Evolutionary conservation across 148 eudicot genomes (phyloP), one percentile per base, ranked within the genome.

Genomic region (Tetragonia tetragonoides): DNA sequence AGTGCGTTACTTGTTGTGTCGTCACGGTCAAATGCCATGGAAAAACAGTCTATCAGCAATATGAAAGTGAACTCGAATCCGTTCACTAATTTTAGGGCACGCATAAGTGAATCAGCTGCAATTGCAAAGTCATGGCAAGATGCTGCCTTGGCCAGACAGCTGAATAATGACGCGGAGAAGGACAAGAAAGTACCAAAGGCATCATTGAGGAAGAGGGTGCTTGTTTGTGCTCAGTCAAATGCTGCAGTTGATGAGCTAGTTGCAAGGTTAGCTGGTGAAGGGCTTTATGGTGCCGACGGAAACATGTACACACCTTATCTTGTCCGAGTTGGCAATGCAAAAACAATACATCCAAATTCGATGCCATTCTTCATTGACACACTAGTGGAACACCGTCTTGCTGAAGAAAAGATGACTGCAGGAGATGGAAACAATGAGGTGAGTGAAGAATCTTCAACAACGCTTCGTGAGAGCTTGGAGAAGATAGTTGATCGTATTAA

Each of bases 91-190:
- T 76, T 71, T 68, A 87, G 82, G 72, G 75, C 77, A 57, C 83
- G 74, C 51, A 81, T 93, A 11, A 91, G 90, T 84, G 85, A 90
- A 77, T 88, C 97, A 84, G 88, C 89, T 87, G 98, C 98, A 69
- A 77, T 91, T 84, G 95, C 98, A n/a, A 89, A 98, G 84, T 93
- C 99, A 74, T 96, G 99, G 99, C 99, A 93, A 79, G 99, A 96
- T 87, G 98, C 98, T 79, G 99, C 98, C 68, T 87, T 93, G 83
- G 97, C 99, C 69, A 90, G 82, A 74, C 97, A 96, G 77, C 56
- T 93, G 74, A 85, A 89, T 82, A 84, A 80, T 53, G 90, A 90
- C 68, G 79, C 70, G 68, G 87, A 82, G 76, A 88, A 77, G 72
- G 84, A 81, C 60, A 79, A 53, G 46, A 95, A 66, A 82, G 68